These are phyloP conservation scores for Gastrolobium villosum DNA, from an alignment of 306 rosid species.

Conservation along the genomic window DNA sequence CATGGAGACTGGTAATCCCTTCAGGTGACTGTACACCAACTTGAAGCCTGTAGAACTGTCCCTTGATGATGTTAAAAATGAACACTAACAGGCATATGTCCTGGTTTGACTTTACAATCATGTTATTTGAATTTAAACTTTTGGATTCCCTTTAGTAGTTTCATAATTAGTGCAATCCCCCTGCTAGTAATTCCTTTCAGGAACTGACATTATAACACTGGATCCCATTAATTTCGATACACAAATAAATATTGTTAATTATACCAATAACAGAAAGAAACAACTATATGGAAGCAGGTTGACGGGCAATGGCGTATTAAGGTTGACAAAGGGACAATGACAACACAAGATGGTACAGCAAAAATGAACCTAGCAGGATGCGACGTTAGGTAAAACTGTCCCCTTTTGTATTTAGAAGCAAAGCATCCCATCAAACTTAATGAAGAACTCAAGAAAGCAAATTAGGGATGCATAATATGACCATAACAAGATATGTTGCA, in stretches of 20 bases:
- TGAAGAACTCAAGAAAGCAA: slow-evolving; percentile 16
- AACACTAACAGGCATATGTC: slow-evolving; percentile 33
- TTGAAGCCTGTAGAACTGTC: slow-evolving; percentile 99
- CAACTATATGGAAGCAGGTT: slow-evolving; percentile 21
- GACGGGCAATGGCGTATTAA: slow-evolving; percentile 7
- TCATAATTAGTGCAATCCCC: slow-evolving; percentile 8
- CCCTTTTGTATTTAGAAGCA: slow-evolving; percentile 15
- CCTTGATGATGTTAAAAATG: slow-evolving; percentile 71
- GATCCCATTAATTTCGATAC: slow-evolving; percentile 9
- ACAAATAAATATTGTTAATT: slow-evolving; percentile 9
- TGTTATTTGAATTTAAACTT: slow-evolving; percentile 10
- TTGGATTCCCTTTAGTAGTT: slow-evolving; percentile 10
- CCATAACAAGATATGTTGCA: slow-evolving; percentile 29
- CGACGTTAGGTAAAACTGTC: neutral
- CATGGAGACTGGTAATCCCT: slow-evolving; percentile 73
- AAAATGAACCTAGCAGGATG: slow-evolving; percentile 19
- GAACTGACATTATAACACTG: slow-evolving; percentile 22
- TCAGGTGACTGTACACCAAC: slow-evolving; percentile 95
- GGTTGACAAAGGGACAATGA: slow-evolving; percentile 8
- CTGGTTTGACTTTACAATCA: slow-evolving; percentile 32
- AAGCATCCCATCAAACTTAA: neutral
- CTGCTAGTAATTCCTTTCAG: neutral
- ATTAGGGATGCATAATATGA: slow-evolving; percentile 22
- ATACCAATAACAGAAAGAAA: slow-evolving; percentile 25
- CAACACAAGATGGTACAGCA: slow-evolving; percentile 4